phyloP scores from a whole-genome alignment of 805 yeast species.

The Diddensiella caesifluorescens region DNA sequence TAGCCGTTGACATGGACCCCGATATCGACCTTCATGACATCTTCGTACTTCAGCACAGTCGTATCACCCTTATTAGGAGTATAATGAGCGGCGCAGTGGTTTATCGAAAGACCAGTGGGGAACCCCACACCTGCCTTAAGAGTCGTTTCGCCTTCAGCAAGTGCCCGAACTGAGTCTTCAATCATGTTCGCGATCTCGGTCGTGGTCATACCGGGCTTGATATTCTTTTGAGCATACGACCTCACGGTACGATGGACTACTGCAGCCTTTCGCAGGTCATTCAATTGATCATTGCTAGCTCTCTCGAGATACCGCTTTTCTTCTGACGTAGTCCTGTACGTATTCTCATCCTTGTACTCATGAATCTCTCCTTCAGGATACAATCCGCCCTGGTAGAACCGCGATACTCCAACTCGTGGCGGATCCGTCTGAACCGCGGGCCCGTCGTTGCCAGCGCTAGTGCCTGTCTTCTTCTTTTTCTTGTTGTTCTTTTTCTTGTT shows the following conservation, averaged over 20 bases:
- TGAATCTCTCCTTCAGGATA: constrained; percentile 87
- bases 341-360: constrained; percentile 66
- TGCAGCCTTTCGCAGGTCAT: constrained; percentile 91
- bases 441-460: constrained; percentile 8
- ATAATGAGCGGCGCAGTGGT: constrained; percentile 95
- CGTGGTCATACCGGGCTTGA: constrained; percentile 90
- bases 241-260: constrained; percentile 93
- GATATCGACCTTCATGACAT: constrained; percentile 93
- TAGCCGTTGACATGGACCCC: constrained; percentile 96
- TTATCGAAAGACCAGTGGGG: constrained; percentile 95
- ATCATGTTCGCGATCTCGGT: constrained; percentile 84
- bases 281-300: constrained; percentile 55
- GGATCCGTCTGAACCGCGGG: constrained; percentile 42
- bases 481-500: constrained; percentile 46
- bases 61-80: constrained; percentile 96
- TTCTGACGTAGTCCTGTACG: constrained; percentile 75
- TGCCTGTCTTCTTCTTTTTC: constrained; percentile 32
- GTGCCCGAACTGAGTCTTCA: constrained; percentile 76
- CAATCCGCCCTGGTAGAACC: constrained; percentile 60
- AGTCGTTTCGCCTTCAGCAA: constrained; percentile 56
- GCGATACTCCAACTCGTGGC: constrained; percentile 57
- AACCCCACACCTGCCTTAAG: constrained; percentile 83
- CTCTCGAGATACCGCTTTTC: constrained; percentile 78
- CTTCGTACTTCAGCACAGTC: constrained; percentile 72
- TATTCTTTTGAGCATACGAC: constrained; percentile 61